Conservation (phyloP, 805 yeast genomes). For the Jamesozyma spencerorum region DNA sequence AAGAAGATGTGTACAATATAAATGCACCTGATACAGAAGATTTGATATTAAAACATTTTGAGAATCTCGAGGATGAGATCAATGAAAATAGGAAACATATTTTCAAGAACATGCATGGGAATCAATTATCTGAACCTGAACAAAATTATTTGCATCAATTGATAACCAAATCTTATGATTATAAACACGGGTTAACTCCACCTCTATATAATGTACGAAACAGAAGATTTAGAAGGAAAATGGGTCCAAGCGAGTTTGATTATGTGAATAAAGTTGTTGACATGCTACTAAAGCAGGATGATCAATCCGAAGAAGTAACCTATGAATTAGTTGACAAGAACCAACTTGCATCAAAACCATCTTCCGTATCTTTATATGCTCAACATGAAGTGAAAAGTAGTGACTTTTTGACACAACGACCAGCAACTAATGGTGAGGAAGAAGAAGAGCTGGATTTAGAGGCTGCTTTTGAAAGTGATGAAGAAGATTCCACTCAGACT, state of each 20-base stretch:
- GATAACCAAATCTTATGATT: slow-evolving; percentile 27
- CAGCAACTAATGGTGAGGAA: slow-evolving; percentile 27
- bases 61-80: slow-evolving; percentile 22
- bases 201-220: slow-evolving; percentile 67
- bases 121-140: slow-evolving; percentile 23
- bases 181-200: slow-evolving; percentile 74
- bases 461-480: slow-evolving; percentile 40
- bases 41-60: slow-evolving; percentile 26
- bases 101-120: slow-evolving; percentile 15
- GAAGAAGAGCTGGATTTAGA: slow-evolving; percentile 51
- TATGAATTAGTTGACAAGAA: slow-evolving; percentile 65
- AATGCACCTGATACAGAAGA: slow-evolving; percentile 37
- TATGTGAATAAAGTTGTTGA: slow-evolving; percentile 73
- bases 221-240: slow-evolving; percentile 60
- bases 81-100: slow-evolving; percentile 17
- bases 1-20: slow-evolving; percentile 38
- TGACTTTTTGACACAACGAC: background rate
- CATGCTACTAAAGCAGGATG: slow-evolving; percentile 64
- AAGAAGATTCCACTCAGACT: slow-evolving; percentile 22
- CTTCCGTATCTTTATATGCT: slow-evolving; percentile 8
- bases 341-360: slow-evolving; percentile 25
- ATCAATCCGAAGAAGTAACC: slow-evolving; percentile 69
- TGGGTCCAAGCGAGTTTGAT: slow-evolving; percentile 63
- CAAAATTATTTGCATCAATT: slow-evolving; percentile 19
- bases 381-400: background rate